These are phyloP conservation scores for Tuber magnatum DNA, from an alignment of 495 filamentous ascomycete genomes.

Conservation along the genomic window DNA sequence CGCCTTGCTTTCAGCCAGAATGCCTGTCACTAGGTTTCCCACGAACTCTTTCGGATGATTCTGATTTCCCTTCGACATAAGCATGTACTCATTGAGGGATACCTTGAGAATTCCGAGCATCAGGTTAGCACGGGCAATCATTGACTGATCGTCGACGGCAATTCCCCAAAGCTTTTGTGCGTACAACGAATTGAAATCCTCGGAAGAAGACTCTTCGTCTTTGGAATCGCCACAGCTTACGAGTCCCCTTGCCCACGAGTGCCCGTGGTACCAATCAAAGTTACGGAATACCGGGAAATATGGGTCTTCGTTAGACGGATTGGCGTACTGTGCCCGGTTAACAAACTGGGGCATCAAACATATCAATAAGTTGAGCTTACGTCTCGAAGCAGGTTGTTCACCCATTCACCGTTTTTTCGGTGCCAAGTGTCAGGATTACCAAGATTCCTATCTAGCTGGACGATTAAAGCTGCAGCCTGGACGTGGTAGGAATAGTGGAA, in stretches of 20 bases:
- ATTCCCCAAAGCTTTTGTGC: slow-evolving; percentile 90
- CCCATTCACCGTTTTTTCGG: slow-evolving; percentile 13
- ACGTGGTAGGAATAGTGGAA: slow-evolving; percentile 80
- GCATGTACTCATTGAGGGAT: slow-evolving; percentile 69
- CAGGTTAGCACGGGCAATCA: slow-evolving; percentile 79
- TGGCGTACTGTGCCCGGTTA: slow-evolving; percentile 45
- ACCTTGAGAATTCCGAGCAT: slow-evolving; percentile 71
- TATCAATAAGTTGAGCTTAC: slow-evolving; percentile 31
- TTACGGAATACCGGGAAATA: slow-evolving; percentile 74
- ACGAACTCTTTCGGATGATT: slow-evolving; percentile 72
- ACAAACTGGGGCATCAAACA: background rate
- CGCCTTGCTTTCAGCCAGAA: slow-evolving; percentile 93
- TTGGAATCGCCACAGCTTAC: slow-evolving; percentile 79
- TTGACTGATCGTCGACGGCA: slow-evolving; percentile 62
- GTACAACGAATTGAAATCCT: slow-evolving; percentile 82
- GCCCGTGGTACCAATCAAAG: slow-evolving; percentile 93
- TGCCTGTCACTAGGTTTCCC: slow-evolving; percentile 77
- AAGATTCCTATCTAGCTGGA: slow-evolving; percentile 55
- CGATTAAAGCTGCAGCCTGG: slow-evolving; percentile 76
- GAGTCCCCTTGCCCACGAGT: slow-evolving; percentile 91
- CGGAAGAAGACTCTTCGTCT: slow-evolving; percentile 80
- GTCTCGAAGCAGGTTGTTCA: slow-evolving; percentile 66
- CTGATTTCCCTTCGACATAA: slow-evolving; percentile 60
- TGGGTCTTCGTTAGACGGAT: slow-evolving; percentile 60
- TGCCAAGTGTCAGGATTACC: slow-evolving; percentile 58